Evolutionary conservation across 2,329 filamentous ascomycete species (phyloP).

Genomic region (Diaporthe velutina): DNA sequence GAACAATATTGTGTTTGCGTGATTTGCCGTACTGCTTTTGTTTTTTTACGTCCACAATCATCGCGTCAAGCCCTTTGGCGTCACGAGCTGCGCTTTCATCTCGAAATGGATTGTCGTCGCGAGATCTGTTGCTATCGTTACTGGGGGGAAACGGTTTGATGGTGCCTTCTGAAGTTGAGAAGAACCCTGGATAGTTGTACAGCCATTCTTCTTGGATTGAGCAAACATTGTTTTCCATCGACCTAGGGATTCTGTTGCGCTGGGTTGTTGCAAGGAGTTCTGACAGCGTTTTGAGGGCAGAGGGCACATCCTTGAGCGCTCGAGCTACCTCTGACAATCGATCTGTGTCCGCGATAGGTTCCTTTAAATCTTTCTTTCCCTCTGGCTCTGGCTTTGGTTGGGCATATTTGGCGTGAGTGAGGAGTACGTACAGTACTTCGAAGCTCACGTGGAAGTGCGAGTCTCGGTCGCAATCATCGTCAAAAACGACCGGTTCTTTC

Average conservation of each 20-base stretch:
- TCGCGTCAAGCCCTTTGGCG: not conserved
- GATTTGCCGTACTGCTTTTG: constrained; percentile 12
- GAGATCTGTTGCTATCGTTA: too few species aligned
- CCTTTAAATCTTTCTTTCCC: too few species aligned
- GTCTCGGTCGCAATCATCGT: not conserved
- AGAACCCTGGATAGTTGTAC: constrained; percentile 6
- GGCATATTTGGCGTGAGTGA: not conserved
- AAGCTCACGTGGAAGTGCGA: constrained; percentile 15
- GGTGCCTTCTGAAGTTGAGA: not conserved
- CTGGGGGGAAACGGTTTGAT: too few species aligned
- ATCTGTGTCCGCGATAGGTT: not conserved
- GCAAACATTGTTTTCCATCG: too few species aligned
- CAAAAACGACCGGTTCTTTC: not conserved
- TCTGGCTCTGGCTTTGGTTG: too few species aligned
- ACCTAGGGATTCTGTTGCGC: too few species aligned
- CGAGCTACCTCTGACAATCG: not conserved
- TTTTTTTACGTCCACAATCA: not conserved
- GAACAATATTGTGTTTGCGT: not conserved
- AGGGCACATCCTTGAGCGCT: not conserved
- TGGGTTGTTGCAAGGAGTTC: too few species aligned
- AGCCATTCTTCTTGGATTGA: constrained; percentile 1
- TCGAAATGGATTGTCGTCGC: too few species aligned
- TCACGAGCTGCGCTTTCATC: too few species aligned
- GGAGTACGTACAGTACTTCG: constrained; percentile 3
- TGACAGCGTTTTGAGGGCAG: too few species aligned